These are phyloP conservation scores for Sporothrix brasiliensis DNA, from an alignment of 2,329 filamentous ascomycete species.

Conservation along the genomic window DNA sequence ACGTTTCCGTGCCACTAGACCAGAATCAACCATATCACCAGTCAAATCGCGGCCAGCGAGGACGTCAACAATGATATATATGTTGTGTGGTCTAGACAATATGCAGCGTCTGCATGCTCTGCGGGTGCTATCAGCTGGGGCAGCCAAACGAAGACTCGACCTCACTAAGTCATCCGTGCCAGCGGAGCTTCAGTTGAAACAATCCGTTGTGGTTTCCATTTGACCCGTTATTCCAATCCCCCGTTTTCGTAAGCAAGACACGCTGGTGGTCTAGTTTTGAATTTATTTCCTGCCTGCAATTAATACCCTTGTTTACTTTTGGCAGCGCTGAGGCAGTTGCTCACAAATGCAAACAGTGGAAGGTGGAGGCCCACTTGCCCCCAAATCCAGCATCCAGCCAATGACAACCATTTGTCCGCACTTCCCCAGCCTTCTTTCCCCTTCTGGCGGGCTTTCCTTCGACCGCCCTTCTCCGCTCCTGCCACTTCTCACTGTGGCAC, in stretches of 20 bases:
- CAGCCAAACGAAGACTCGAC: constrained; percentile 10
- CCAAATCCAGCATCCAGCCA: constrained; percentile 25
- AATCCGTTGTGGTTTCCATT: background rate
- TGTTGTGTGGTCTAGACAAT: background rate
- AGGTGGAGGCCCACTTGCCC: background rate
- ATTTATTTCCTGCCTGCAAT: background rate
- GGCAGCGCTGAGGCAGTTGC: background rate
- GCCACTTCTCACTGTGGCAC: background rate
- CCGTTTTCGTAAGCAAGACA: background rate
- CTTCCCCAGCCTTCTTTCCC: constrained; percentile 35
- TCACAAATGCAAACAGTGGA: constrained; percentile 29
- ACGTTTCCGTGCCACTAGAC: background rate
- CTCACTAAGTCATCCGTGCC: background rate
- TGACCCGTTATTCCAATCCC: background rate
- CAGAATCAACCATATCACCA: background rate
- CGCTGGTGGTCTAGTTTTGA: constrained; percentile 1
- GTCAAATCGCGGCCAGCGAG: background rate
- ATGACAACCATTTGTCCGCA: constrained; percentile 12
- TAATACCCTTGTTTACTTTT: background rate
- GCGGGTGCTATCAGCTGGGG: constrained; percentile 10
- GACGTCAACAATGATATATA: background rate
- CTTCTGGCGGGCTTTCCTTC: constrained; percentile 31
- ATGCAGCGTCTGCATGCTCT: constrained; percentile 1
- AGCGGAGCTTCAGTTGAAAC: background rate
- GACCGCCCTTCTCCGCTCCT: constrained; percentile 13